Conservation (phyloP, 1,284 basidiomycete species). For the Cutaneotrichosporon sp. region DNA sequence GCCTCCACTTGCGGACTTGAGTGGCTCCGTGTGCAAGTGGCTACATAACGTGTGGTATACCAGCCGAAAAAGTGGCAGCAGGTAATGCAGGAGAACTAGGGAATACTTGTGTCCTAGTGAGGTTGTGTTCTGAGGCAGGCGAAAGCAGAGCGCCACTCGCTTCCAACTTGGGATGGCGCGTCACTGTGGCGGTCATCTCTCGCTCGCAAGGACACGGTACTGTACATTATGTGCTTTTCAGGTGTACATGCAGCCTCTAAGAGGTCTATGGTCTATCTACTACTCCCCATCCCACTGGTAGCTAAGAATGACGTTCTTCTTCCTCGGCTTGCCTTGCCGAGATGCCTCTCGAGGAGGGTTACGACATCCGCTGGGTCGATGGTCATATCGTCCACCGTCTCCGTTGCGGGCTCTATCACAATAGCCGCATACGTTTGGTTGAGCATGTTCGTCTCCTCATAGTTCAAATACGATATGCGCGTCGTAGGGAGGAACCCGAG, state of each 20-base stretch:
- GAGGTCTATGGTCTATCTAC: neutral
- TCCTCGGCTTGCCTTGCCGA: neutral
- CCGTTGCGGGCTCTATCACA: neutral
- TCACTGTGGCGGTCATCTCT: no score
- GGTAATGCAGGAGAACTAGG: no score
- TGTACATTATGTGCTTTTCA: no score
- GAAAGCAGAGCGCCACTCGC: no score
- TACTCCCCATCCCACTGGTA: slow-evolving; percentile 8
- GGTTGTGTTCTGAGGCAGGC: no score
- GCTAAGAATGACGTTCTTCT: neutral
- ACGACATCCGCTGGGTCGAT: neutral
- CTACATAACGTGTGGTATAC: no score
- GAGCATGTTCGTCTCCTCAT: slow-evolving; percentile 9
- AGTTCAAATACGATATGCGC: slow-evolving; percentile 1
- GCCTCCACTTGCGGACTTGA: neutral
- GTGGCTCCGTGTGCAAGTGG: neutral
- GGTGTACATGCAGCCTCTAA: no score
- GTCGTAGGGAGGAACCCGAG: slow-evolving; percentile 9
- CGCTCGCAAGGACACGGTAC: no score
- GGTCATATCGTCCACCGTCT: slow-evolving; percentile 1
- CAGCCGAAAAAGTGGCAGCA: neutral
- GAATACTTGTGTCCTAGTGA: no score
- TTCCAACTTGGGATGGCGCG: no score
- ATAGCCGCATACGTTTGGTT: slow-evolving; percentile 44
- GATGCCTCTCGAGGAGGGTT: neutral